A percentile compares a stretch with the other conserved stretches of the same genome.
Conservation (phyloP, 352 stramenopile species). For the Phytophthora sp. region DNA sequence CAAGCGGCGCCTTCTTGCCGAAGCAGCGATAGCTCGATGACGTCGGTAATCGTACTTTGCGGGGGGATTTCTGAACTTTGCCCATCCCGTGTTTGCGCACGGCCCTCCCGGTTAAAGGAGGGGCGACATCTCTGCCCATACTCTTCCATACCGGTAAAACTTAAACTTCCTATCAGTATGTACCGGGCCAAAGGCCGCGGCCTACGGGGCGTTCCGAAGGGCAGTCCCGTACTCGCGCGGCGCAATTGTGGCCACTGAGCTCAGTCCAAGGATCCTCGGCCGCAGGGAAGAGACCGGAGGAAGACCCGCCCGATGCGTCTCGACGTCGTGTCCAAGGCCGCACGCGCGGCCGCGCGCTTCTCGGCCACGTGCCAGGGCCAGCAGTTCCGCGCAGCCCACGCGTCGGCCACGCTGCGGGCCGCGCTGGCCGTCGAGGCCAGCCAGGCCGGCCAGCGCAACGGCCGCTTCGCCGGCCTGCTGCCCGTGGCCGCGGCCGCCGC, state of each 20-base stretch:
- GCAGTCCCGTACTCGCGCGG: too few species aligned
- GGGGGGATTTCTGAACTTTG: too few species aligned
- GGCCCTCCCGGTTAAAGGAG: too few species aligned
- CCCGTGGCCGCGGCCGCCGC: slow-evolving; percentile 28
- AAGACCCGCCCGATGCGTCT: slow-evolving; percentile 53
- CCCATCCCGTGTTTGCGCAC: too few species aligned
- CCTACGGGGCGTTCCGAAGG: too few species aligned
- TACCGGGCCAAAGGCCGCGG: background rate
- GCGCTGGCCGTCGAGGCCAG: slow-evolving; percentile 51
- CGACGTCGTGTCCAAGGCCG: slow-evolving; percentile 49
- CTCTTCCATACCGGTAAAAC: too few species aligned
- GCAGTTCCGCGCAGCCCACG: slow-evolving; percentile 35
- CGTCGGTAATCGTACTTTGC: too few species aligned
- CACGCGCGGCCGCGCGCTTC: slow-evolving; percentile 48
- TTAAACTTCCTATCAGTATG: too few species aligned
- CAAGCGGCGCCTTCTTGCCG: too few species aligned
- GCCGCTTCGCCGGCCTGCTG: slow-evolving; percentile 23
- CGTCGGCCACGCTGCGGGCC: slow-evolving; percentile 45
- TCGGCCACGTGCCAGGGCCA: slow-evolving; percentile 36
- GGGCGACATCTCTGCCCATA: too few species aligned
- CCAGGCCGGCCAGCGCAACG: slow-evolving; percentile 29
- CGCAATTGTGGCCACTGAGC: slow-evolving; percentile 16
- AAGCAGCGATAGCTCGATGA: too few species aligned
- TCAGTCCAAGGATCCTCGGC: slow-evolving; percentile 21
- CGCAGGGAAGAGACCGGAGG: slow-evolving; percentile 9